Evolutionary conservation across 2,329 filamentous ascomycete genomes (phyloP).

Genomic region (Bipolaris bicolor): DNA sequence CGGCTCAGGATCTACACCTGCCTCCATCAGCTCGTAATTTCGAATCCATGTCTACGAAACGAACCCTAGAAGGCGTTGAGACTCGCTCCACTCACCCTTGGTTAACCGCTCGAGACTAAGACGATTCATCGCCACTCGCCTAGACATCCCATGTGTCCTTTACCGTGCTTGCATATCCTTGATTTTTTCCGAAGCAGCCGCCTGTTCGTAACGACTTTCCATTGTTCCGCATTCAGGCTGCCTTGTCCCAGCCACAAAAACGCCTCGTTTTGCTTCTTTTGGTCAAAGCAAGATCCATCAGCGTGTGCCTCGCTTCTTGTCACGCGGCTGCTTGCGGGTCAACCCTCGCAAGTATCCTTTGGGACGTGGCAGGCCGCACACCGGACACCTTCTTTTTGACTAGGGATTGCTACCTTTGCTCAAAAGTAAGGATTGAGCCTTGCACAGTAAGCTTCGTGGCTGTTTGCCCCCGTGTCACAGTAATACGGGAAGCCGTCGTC

Average conservation of each 20-base stretch:
- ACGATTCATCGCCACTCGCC: conserved; percentile 11
- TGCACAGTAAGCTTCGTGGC: conserved; percentile 27
- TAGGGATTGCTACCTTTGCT: conserved; percentile 20
- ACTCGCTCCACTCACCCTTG: conserved; percentile 15
- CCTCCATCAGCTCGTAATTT: conserved; percentile 11
- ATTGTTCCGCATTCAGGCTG: conserved; percentile 9
- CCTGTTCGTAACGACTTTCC: conserved; percentile 14
- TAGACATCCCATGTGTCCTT: conserved; percentile 9
- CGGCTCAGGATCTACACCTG: conserved; percentile 8
- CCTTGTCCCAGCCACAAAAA: conserved; percentile 15
- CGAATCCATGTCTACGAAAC: conserved; percentile 10
- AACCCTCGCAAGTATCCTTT: conserved; percentile 2
- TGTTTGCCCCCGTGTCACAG: conserved; percentile 24
- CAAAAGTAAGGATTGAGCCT: conserved; percentile 20
- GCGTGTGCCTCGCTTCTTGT: conserved; percentile 1
- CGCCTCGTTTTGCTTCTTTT: conserved; percentile 1
- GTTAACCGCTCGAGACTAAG: conserved; percentile 1
- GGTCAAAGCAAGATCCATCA: conserved; percentile 2
- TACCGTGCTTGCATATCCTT: conserved; percentile 17
- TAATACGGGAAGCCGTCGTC: conserved; percentile 11
- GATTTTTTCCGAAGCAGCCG: conserved; percentile 17
- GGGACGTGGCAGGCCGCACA: conserved; percentile 12
- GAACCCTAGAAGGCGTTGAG: conserved; percentile 11
- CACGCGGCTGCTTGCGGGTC: conserved; percentile 11
- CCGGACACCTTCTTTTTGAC: conserved; percentile 8